Evolutionary conservation across 2,329 filamentous ascomycete species (phyloP).

Genomic region (Cordyceps pruinosa): DNA sequence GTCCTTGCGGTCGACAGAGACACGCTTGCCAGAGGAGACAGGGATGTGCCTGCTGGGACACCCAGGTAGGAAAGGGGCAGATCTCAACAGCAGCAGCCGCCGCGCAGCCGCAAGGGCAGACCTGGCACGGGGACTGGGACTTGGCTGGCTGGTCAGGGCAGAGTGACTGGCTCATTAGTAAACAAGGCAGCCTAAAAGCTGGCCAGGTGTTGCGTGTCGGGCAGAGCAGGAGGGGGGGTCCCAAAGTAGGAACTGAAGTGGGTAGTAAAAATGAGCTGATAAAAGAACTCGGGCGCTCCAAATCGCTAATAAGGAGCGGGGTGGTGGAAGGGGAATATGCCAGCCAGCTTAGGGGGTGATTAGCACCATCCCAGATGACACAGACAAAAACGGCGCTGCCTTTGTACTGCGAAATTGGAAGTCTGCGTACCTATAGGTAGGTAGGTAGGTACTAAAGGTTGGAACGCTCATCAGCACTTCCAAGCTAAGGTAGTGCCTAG

Average conservation of each 20-base stretch:
- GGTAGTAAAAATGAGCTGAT: constrained; percentile 14
- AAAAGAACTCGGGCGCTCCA: constrained; percentile 7
- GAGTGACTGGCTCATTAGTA: no score
- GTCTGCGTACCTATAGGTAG: no score
- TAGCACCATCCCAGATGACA: constrained; percentile 4
- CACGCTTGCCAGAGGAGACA: neutral
- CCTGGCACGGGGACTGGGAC: no score
- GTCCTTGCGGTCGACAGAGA: constrained; percentile 6
- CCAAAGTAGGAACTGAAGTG: constrained; percentile 11
- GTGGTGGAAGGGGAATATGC: constrained; percentile 8
- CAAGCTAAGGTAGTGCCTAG: constrained; percentile 8
- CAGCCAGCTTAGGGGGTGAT: constrained; percentile 8
- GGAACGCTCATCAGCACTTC: constrained; percentile 7
- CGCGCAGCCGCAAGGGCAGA: no score
- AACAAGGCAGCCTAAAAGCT: neutral
- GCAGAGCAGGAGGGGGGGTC: constrained; percentile 1
- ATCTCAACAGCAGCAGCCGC: no score
- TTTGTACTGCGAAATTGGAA: constrained; percentile 5
- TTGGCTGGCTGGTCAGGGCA: neutral
- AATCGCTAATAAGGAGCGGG: constrained; percentile 7
- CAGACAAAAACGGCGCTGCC: constrained; percentile 5
- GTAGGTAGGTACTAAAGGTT: no score
- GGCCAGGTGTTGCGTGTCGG: neutral
- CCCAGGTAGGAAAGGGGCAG: constrained; percentile 4
- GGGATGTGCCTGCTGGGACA: neutral